These are phyloP conservation scores for Sugiyamaella valdiviana DNA, from an alignment of 805 yeast species.

Conservation along the genomic window DNA sequence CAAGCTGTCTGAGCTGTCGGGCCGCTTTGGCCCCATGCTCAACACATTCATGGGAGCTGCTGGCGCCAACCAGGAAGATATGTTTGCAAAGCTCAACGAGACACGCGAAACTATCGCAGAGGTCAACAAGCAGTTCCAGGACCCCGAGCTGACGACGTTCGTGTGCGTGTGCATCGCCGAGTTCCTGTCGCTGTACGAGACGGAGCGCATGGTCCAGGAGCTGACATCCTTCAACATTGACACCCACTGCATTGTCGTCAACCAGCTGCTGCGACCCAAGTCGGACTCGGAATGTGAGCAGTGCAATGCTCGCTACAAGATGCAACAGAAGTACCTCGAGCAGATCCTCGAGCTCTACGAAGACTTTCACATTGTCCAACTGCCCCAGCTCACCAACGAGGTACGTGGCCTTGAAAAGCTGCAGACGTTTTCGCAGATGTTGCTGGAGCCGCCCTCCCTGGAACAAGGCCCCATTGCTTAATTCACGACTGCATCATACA, in stretches of 20 bases:
- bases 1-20: slow-evolving; percentile 80
- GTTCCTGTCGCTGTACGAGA: slow-evolving; percentile 90
- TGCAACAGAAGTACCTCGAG: slow-evolving; percentile 91
- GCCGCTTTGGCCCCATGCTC: slow-evolving; percentile 86
- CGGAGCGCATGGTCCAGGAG: slow-evolving; percentile 97
- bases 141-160: slow-evolving; percentile 88
- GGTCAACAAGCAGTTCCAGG: slow-evolving; percentile 89
- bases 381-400: slow-evolving; percentile 92
- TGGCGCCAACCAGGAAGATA: slow-evolving; percentile 50
- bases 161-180: slow-evolving; percentile 97
- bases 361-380: slow-evolving; percentile 91
- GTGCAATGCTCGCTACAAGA: slow-evolving; percentile 87
- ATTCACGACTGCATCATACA: background rate
- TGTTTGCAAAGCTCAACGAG: slow-evolving; percentile 71
- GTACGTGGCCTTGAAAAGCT: slow-evolving; percentile 88
- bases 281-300: slow-evolving; percentile 68
- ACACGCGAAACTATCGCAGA: slow-evolving; percentile 75
- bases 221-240: slow-evolving; percentile 92
- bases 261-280: slow-evolving; percentile 85
- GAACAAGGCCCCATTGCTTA: background rate
- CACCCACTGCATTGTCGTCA: slow-evolving; percentile 91
- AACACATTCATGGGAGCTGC: slow-evolving; percentile 57
- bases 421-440: slow-evolving; percentile 73
- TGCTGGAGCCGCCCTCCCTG: slow-evolving; percentile 48
- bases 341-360: slow-evolving; percentile 95